A percentile compares a stretch with the other conserved stretches of the same genome.
phyloP scores from a whole-genome alignment of 164 flowering plant genomes.

The Platanus orientalis region DNA sequence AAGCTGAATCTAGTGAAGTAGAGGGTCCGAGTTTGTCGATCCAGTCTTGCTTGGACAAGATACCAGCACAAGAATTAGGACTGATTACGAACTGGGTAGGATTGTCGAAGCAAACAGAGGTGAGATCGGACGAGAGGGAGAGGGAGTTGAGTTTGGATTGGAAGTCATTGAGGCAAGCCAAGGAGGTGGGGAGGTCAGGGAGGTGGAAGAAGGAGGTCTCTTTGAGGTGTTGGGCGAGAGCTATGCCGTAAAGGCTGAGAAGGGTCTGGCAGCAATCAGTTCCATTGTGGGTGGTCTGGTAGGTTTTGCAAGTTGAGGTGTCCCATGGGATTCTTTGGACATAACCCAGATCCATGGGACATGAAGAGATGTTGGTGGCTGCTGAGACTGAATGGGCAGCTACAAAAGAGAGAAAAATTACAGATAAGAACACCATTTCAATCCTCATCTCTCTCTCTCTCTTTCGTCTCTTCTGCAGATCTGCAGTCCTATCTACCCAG shows the following conservation, averaged over 20 bases:
- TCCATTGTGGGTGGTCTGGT: background rate
- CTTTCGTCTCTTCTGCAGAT: too few relatives aligned
- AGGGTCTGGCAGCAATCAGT: slow-evolving; percentile 44
- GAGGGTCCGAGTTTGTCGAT: slow-evolving; percentile 29
- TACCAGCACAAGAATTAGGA: slow-evolving; percentile 44
- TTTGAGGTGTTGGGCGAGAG: slow-evolving; percentile 43
- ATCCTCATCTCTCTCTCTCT: slow-evolving; percentile 1
- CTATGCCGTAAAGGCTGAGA: slow-evolving; percentile 46
- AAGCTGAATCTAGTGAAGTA: slow-evolving; percentile 40
- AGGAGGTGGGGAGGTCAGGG: slow-evolving; percentile 31
- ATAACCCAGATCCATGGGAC: slow-evolving; percentile 52
- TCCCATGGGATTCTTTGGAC: slow-evolving; percentile 47
- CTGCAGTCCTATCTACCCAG: too few relatives aligned
- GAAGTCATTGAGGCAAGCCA: slow-evolving; percentile 39
- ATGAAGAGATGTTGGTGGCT: slow-evolving; percentile 15
- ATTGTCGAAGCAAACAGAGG: slow-evolving; percentile 36
- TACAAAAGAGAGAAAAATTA: background rate
- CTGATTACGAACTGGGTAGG: slow-evolving; percentile 38
- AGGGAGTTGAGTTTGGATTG: slow-evolving; percentile 39
- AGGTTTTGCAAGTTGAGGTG: slow-evolving; percentile 29
- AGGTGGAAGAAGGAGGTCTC: slow-evolving; percentile 45
- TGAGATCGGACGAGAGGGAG: slow-evolving; percentile 30
- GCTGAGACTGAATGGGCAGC: background rate
- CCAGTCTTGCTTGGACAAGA: slow-evolving; percentile 54
- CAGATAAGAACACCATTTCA: background rate